A percentile compares a stretch with the other conserved stretches of the same genome.
Conservation (phyloP, 2,329 filamentous ascomycete genomes). For the Pseudopyrenochaeta lycopersici region DNA sequence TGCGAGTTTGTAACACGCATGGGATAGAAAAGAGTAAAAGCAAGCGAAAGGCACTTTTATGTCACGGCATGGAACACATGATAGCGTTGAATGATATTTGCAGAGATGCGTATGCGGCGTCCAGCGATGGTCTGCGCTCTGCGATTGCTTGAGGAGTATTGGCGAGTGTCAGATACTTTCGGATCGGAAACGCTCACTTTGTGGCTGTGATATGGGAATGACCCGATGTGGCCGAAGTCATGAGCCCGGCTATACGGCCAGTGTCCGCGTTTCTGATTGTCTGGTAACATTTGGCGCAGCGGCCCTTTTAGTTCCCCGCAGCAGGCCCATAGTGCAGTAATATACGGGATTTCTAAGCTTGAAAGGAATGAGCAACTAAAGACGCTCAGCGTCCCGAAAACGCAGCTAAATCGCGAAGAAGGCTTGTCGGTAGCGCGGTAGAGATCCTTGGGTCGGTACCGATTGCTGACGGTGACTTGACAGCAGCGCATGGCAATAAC, state of each 20-base stretch:
- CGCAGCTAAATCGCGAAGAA: conserved; percentile 24
- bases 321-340: not conserved
- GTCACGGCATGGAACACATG: conserved; percentile 13
- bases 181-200: not conserved
- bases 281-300: not conserved
- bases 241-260: not conserved
- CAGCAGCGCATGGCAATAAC: conserved; percentile 22
- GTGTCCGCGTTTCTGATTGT: not conserved
- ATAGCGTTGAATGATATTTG: conserved; percentile 29
- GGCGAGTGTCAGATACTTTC: not conserved
- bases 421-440: conserved; percentile 31
- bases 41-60: conserved; percentile 18
- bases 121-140: too few relatives aligned
- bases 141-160: not conserved
- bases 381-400: conserved; percentile 1
- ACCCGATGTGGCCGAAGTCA: conserved; percentile 4
- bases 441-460: conserved; percentile 21
- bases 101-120: too few relatives aligned
- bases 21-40: conserved; percentile 13
- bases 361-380: not conserved
- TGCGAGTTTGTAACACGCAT: conserved; percentile 15
- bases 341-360: not conserved
- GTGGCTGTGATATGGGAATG: not conserved
- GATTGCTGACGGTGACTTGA: conserved; percentile 22
- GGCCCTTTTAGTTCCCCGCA: not conserved